These are phyloP conservation scores for Thuja plicata DNA, from an alignment of 83 land plant genomes.

Conservation along the genomic window DNA sequence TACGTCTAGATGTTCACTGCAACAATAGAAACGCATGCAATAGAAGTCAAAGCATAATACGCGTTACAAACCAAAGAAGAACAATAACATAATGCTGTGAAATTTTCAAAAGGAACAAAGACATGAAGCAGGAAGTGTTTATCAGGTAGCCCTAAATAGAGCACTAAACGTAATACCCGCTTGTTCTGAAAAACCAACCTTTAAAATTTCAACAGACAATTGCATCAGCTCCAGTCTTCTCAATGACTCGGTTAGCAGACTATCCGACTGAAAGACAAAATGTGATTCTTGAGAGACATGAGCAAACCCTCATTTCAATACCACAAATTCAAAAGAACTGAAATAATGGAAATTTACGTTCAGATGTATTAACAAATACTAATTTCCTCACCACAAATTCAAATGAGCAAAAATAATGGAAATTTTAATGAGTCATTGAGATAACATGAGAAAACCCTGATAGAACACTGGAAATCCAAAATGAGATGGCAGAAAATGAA, in stretches of 20 bases:
- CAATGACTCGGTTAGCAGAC: constrained; percentile 47
- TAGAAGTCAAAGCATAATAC: not conserved
- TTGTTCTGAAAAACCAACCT: constrained; percentile 26
- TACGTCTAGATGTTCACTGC: not conserved
- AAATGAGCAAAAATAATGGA: not conserved
- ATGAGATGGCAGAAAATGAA: not conserved
- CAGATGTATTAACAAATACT: not conserved
- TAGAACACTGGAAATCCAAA: not conserved
- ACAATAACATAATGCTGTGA: not conserved
- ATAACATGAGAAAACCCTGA: not conserved
- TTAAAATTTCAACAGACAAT: constrained; percentile 53
- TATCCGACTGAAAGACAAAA: constrained; percentile 49
- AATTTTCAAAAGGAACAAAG: not conserved
- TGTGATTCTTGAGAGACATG: not conserved
- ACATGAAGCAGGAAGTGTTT: not conserved
- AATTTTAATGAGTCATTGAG: not conserved
- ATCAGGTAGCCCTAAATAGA: not conserved
- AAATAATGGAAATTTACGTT: not conserved
- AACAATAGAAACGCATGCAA: no score
- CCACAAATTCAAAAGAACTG: not conserved
- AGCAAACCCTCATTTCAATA: not conserved
- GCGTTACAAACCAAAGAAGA: not conserved
- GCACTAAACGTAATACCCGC: not conserved
- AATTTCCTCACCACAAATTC: not conserved
- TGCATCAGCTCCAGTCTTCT: constrained; percentile 63